These are phyloP conservation scores for Phycomyces nitens DNA, from an alignment of 192 early-diverging fungal genomes.

Conservation along the genomic window DNA sequence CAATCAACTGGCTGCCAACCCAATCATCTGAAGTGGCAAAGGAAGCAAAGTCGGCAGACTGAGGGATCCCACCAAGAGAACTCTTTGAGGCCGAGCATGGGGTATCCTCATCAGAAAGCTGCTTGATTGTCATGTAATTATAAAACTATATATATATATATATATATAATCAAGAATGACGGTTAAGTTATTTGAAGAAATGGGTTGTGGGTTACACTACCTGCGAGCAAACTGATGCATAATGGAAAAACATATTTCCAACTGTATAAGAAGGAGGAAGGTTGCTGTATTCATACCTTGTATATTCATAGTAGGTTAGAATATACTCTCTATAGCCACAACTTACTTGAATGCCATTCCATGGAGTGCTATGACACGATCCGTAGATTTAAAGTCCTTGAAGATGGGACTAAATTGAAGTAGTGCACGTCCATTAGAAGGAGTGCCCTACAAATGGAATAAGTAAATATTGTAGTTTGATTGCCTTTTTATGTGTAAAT, in stretches of 20 bases:
- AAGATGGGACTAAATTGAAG: slow-evolving; percentile 76
- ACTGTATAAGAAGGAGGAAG: slow-evolving; percentile 66
- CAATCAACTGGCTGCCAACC: slow-evolving; percentile 55
- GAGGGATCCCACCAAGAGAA: slow-evolving; percentile 15
- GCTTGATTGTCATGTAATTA: slow-evolving; percentile 50
- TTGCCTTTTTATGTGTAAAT: background rate
- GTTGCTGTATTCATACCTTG: slow-evolving; percentile 58
- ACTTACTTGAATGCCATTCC: slow-evolving; percentile 61
- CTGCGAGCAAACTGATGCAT: slow-evolving; percentile 58
- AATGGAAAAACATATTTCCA: slow-evolving; percentile 46
- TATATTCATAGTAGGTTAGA: slow-evolving; percentile 29
- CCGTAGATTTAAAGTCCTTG: slow-evolving; percentile 50
- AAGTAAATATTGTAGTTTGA: background rate
- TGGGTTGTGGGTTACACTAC: no score
- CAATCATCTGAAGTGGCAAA: slow-evolving; percentile 39
- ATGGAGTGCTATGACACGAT: slow-evolving; percentile 54
- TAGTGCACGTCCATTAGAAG: slow-evolving; percentile 82
- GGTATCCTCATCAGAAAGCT: slow-evolving; percentile 45
- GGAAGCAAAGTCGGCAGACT: slow-evolving; percentile 23
- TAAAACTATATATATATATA: slow-evolving; percentile 44
- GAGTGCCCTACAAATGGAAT: slow-evolving; percentile 54
- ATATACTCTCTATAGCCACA: slow-evolving; percentile 17
- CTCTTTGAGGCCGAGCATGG: slow-evolving; percentile 35
- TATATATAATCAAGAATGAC: slow-evolving; percentile 21
- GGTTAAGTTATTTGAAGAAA: no score